A percentile compares a stretch with the other conserved stretches of the same genome.
Evolutionary conservation across 345 rosid species (phyloP).

Genomic region (Citrus australasica): DNA sequence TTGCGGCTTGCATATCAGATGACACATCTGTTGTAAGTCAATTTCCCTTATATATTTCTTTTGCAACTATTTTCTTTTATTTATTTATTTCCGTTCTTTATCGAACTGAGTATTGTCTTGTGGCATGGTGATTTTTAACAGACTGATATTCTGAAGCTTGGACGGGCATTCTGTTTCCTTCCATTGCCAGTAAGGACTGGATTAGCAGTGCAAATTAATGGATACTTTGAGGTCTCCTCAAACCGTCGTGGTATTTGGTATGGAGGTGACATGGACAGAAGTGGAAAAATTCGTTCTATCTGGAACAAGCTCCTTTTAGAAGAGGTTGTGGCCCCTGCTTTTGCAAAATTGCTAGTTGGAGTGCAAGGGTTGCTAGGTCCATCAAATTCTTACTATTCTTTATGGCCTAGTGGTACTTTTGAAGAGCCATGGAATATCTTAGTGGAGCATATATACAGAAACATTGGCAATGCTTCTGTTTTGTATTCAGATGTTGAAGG

Average conservation of each 20-base stretch:
- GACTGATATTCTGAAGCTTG: conserved; percentile 63
- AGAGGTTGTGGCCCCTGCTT: conserved; percentile 81
- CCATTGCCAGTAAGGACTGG: conserved; percentile 95
- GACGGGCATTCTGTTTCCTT: conserved; percentile 93
- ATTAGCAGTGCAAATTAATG: conserved; percentile 79
- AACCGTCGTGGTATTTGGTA: conserved; percentile 99
- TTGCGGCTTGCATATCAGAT: conserved; percentile 85
- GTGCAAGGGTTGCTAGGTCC: conserved; percentile 65
- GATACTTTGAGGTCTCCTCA: conserved; percentile 93
- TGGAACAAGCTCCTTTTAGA: conserved; percentile 96
- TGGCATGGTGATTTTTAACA: conserved; percentile 37
- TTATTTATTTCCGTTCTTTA: background rate
- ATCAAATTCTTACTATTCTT: conserved; percentile 57
- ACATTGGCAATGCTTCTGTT: conserved; percentile 51
- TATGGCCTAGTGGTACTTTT: conserved; percentile 82
- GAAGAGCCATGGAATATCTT: conserved; percentile 95
- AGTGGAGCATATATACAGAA: conserved; percentile 75
- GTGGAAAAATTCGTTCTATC: conserved; percentile 89
- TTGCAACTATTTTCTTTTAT: background rate
- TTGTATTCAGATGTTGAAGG: conserved; percentile 67
- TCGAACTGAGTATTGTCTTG: conserved; percentile 15
- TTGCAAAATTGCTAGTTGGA: conserved; percentile 57
- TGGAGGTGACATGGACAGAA: conserved; percentile 96
- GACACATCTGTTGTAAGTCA: conserved; percentile 52
- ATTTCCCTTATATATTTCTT: conserved; percentile 1